These are phyloP conservation scores for Fragaria vesca DNA, from an alignment of 306 rosid genomes.

Conservation along the genomic window DNA sequence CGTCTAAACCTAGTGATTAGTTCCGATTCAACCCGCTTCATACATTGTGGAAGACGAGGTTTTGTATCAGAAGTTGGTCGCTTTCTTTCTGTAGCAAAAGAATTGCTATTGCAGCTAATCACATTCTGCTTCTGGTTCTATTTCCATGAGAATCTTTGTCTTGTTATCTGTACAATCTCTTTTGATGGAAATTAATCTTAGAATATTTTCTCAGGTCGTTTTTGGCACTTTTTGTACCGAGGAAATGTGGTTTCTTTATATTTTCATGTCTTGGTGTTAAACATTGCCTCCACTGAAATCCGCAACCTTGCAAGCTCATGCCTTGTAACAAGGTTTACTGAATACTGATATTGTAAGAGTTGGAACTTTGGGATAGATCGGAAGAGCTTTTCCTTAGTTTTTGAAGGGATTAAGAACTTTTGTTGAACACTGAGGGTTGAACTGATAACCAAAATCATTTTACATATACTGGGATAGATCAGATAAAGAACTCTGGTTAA, in stretches of 20 bases:
- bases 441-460: background rate
- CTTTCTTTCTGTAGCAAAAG: slow-evolving; percentile 11
- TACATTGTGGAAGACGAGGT: slow-evolving; percentile 27
- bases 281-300: too few species aligned
- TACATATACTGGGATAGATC: background rate
- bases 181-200: background rate
- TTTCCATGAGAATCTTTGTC: slow-evolving; percentile 9
- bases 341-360: background rate
- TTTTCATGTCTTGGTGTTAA: too few species aligned
- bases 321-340: background rate
- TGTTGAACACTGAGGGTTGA: background rate
- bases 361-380: background rate
- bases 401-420: background rate
- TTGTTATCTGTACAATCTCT: background rate
- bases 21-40: slow-evolving; percentile 26
- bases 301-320: background rate
- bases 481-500: background rate
- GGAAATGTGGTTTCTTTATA: too few species aligned
- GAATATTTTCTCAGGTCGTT: background rate
- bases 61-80: slow-evolving; percentile 1
- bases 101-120: slow-evolving; percentile 10
- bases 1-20: slow-evolving; percentile 13
- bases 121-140: slow-evolving; percentile 23
- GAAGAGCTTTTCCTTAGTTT: background rate
- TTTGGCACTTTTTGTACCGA: background rate